These are phyloP conservation scores for Globisporangium viniferum DNA, from an alignment of 352 stramenopile genomes.

Conservation along the genomic window DNA sequence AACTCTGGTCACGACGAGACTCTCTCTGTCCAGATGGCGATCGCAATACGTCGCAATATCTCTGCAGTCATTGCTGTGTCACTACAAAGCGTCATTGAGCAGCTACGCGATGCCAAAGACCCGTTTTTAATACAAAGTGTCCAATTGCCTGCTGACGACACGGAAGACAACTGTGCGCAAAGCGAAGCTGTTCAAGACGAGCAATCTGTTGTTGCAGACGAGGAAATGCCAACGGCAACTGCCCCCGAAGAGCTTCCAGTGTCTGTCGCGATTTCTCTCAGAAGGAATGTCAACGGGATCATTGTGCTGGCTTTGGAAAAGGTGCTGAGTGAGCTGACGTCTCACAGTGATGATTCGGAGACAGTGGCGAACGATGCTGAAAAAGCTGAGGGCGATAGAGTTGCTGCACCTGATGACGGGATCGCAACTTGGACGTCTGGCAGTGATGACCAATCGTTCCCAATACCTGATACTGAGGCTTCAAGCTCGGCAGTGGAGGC, in stretches of 20 bases:
- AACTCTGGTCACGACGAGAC: neutral
- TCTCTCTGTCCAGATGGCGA: conserved; percentile 19
- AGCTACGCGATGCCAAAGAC: conserved; percentile 12
- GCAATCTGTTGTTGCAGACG: neutral
- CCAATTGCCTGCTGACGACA: neutral
- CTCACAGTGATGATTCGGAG: neutral
- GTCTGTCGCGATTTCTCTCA: conserved; percentile 29
- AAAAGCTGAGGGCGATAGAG: no score
- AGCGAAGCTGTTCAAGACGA: neutral
- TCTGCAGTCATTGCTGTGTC: conserved; percentile 28
- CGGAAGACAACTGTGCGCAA: neutral
- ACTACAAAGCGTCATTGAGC: conserved; percentile 26
- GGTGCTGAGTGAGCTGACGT: conserved; percentile 22
- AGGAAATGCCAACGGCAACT: no score
- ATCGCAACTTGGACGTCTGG: neutral
- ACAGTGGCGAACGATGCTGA: neutral
- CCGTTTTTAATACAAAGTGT: neutral
- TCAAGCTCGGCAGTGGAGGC: no score
- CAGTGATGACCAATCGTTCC: neutral
- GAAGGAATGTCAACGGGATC: conserved; percentile 29
- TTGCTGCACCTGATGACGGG: no score
- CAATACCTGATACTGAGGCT: neutral
- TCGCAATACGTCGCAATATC: conserved; percentile 29
- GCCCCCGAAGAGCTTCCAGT: conserved; percentile 13
- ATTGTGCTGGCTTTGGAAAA: conserved; percentile 27